phyloP scores from a whole-genome alignment of 2,329 filamentous ascomycete species.

The Nectriaceae sp. region DNA sequence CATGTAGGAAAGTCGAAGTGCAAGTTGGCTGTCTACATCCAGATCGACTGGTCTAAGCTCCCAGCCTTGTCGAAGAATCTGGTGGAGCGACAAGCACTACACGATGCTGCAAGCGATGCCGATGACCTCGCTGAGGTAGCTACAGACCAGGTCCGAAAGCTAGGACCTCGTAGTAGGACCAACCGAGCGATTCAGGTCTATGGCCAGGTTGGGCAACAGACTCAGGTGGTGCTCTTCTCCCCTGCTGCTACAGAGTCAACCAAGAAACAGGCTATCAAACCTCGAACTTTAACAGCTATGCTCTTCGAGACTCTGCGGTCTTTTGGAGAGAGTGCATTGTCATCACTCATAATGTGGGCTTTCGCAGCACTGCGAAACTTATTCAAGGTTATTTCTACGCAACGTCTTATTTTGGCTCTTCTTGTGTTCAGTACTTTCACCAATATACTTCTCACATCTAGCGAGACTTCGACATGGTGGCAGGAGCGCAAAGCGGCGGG shows the following conservation, averaged over 20 bases:
- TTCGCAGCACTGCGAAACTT: conserved; percentile 66
- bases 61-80: conserved; percentile 62
- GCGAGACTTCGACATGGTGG: conserved; percentile 79
- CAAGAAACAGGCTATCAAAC: conserved; percentile 61
- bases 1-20: conserved; percentile 90
- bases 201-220: conserved; percentile 71
- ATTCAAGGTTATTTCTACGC: conserved; percentile 69
- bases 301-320: conserved; percentile 72
- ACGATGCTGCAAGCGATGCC: conserved; percentile 72
- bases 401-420: conserved; percentile 72
- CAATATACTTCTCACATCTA: conserved; percentile 76
- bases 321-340: conserved; percentile 72
- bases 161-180: conserved; percentile 73
- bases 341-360: conserved; percentile 75
- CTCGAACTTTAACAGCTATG: conserved; percentile 66
- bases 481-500: conserved; percentile 75
- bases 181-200: conserved; percentile 80
- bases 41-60: conserved; percentile 80
- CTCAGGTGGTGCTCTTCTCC: conserved; percentile 62
- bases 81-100: conserved; percentile 71
- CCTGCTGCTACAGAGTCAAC: conserved; percentile 48
- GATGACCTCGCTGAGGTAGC: conserved; percentile 75
- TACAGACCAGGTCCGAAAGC: conserved; percentile 73
- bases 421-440: conserved; percentile 68
- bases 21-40: conserved; percentile 85